phyloP scores from a whole-genome alignment of 208 protist genomes.

The Crithidia acanthocephali region DNA sequence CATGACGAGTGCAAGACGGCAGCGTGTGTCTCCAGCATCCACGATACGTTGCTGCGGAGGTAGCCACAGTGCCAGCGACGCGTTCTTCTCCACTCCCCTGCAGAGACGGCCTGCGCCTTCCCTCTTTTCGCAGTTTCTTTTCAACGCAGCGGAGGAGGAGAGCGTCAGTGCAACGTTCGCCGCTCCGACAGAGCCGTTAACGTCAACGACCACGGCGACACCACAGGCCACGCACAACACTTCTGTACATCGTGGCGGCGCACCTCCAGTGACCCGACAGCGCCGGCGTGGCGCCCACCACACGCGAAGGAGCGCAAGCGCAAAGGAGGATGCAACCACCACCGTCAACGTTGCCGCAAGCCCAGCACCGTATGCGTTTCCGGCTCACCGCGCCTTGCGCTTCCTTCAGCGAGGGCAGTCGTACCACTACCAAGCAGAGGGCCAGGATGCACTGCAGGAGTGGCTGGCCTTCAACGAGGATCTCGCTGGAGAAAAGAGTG shows the following conservation, averaged over 20 bases:
- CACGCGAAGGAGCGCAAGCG: not conserved
- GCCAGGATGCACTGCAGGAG: conserved; percentile 6
- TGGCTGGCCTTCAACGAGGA: conserved; percentile 1
- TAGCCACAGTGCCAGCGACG: not conserved
- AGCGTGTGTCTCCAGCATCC: too few species aligned
- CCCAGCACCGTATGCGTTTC: conserved; percentile 35
- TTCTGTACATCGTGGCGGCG: too few species aligned
- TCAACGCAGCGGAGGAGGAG: not conserved
- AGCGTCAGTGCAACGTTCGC: not conserved
- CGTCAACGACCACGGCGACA: too few species aligned
- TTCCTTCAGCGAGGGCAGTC: conserved; percentile 31
- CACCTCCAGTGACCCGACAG: too few species aligned
- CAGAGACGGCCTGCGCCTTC: not conserved
- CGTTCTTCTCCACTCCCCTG: not conserved
- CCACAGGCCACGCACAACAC: too few species aligned
- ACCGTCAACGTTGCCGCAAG: too few species aligned
- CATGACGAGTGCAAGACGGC: not conserved
- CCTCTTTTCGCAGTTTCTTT: not conserved
- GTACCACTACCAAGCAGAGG: conserved; percentile 20
- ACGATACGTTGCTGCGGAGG: not conserved
- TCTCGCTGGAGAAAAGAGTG: not conserved
- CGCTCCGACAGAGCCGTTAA: too few species aligned
- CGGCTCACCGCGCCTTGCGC: conserved; percentile 38
- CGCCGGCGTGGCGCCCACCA: too few species aligned
- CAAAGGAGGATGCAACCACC: too few species aligned